Conservation (phyloP, 306 rosid genomes). For the Cicer chorassanicum region DNA sequence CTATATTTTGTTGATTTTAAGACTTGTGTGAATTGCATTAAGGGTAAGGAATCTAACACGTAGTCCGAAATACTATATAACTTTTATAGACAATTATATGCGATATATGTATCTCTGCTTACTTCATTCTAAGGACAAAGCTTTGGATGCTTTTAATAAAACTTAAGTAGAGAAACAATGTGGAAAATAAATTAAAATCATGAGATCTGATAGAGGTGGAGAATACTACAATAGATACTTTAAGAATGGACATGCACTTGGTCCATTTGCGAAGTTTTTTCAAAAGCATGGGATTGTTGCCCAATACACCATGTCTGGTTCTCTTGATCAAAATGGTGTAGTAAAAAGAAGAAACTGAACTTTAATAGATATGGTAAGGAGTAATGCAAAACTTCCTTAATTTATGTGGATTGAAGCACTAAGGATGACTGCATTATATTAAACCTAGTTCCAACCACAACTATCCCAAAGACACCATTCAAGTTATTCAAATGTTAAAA, state of each 20-base stretch:
- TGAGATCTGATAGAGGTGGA: background rate
- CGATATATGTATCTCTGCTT: background rate
- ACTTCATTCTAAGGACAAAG: background rate
- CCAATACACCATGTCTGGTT: too few relatives aligned
- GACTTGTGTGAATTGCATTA: background rate
- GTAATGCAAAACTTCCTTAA: too few relatives aligned
- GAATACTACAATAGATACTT: background rate
- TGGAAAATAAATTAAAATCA: background rate
- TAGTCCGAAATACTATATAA: background rate
- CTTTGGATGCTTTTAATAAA: background rate
- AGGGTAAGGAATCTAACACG: background rate
- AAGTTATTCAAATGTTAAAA: too few relatives aligned
- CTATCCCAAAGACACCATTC: too few relatives aligned
- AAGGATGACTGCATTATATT: too few relatives aligned
- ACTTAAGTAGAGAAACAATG: background rate
- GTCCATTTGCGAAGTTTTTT: too few relatives aligned
- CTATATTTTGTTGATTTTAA: background rate
- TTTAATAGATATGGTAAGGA: too few relatives aligned
- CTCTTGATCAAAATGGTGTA: too few relatives aligned
- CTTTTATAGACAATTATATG: background rate
- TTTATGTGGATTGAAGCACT: too few relatives aligned
- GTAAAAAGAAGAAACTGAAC: too few relatives aligned
- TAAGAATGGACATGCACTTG: background rate
- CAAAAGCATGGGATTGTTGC: too few relatives aligned
- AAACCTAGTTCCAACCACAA: too few relatives aligned